A percentile compares a stretch with the other conserved stretches of the same genome.
Conservation (phyloP, 805 yeast genomes). For the Lipomyces orientalis region DNA sequence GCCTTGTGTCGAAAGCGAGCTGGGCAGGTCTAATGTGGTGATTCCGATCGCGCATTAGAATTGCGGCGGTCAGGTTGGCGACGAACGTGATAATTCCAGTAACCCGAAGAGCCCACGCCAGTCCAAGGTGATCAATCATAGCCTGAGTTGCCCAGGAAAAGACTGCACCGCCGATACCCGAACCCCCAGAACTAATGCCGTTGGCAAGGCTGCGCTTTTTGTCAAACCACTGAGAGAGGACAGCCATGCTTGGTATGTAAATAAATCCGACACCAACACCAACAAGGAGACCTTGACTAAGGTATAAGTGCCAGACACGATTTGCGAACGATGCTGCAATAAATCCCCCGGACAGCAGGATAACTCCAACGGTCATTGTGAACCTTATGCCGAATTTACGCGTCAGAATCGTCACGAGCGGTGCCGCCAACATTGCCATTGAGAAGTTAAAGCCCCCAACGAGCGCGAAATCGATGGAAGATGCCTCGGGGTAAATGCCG, state of each 20-base stretch:
- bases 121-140: conserved; percentile 54
- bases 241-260: conserved; percentile 54
- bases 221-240: conserved; percentile 54
- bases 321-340: neutral
- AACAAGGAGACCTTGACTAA: conserved; percentile 57
- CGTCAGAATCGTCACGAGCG: conserved; percentile 5
- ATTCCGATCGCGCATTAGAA: conserved; percentile 4
- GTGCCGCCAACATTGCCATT: conserved; percentile 11
- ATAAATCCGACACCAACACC: conserved; percentile 54
- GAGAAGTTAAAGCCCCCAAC: conserved; percentile 11
- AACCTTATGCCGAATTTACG: neutral
- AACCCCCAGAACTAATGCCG: conserved; percentile 57
- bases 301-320: conserved; percentile 54
- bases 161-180: conserved; percentile 58
- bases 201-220: conserved; percentile 50
- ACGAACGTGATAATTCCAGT: conserved; percentile 53
- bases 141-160: conserved; percentile 55
- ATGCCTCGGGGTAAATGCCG: conserved; percentile 6
- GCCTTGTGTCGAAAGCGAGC: conserved; percentile 4
- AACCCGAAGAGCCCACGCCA: conserved; percentile 59
- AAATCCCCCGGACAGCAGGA: conserved; percentile 5
- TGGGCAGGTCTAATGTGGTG: neutral
- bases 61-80: neutral
- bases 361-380: neutral
- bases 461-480: conserved; percentile 10